Percentiles rank a stretch among this genome's conserved stretches.
These are phyloP conservation scores for Boletus speciosus DNA, from an alignment of 768 basidiomycete genomes.

Conservation along the genomic window DNA sequence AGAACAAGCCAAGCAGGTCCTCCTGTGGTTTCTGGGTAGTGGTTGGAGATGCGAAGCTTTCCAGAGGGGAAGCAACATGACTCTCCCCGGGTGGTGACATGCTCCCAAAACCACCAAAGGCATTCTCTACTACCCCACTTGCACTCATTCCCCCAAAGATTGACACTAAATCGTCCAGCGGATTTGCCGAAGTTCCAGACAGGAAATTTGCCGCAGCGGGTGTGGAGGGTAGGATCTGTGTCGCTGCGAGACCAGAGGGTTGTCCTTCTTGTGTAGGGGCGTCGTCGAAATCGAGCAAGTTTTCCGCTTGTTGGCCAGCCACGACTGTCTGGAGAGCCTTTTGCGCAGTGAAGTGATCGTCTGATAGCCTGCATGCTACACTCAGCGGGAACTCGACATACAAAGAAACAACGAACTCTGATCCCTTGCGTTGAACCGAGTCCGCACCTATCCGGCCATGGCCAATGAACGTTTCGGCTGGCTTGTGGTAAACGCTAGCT, in stretches of 20 bases:
- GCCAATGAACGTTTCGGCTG: constrained; percentile 92
- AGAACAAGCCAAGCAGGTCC: constrained; percentile 56
- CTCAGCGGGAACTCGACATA: constrained; percentile 3
- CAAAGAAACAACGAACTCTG: constrained; percentile 45
- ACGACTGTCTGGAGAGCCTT: constrained; percentile 91
- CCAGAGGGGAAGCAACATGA: constrained; percentile 18
- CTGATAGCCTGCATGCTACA: constrained; percentile 42
- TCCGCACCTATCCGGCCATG: constrained; percentile 86
- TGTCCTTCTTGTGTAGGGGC: constrained; percentile 50
- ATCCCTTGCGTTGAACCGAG: constrained; percentile 60
- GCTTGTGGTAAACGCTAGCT: constrained; percentile 97
- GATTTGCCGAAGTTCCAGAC: constrained; percentile 80
- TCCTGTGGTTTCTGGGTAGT: constrained; percentile 40
- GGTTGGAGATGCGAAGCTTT: constrained; percentile 16
- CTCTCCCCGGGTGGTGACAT: constrained; percentile 6
- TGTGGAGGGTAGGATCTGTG: constrained; percentile 64
- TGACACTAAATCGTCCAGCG: constrained; percentile 89
- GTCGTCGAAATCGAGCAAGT: constrained; percentile 92
- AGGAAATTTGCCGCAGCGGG: constrained; percentile 74
- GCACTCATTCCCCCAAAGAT: constrained; percentile 68
- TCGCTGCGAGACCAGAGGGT: constrained; percentile 76
- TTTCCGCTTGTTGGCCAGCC: constrained; percentile 90
- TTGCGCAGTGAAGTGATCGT: constrained; percentile 70
- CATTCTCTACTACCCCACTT: constrained; percentile 13
- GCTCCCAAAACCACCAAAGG: constrained; percentile 19